Percentiles rank a stretch among this genome's conserved stretches.
phyloP scores from a whole-genome alignment of 78 protist genomes.

The Trichosphaerium sp. region DNA sequence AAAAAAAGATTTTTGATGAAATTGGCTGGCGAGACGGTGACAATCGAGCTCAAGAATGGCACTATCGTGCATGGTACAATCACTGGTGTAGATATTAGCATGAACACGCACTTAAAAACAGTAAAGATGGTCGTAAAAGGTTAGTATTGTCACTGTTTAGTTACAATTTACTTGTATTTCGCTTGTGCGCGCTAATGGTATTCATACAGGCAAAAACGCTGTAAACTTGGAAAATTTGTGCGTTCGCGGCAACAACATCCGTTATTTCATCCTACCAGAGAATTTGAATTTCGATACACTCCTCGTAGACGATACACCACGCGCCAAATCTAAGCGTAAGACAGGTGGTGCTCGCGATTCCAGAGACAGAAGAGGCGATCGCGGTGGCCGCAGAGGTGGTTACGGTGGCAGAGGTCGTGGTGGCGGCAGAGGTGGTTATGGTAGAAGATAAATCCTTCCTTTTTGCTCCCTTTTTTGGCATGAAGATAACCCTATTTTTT shows the following conservation, averaged over 20 bases:
- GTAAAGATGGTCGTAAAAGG: slow-evolving; percentile 83
- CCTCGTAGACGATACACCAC: slow-evolving; percentile 88
- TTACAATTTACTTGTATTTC: too few relatives aligned
- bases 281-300: slow-evolving; percentile 84
- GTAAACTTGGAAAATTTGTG: slow-evolving; percentile 71
- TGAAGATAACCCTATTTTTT: too few relatives aligned
- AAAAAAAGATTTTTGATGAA: slow-evolving; percentile 84
- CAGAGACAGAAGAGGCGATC: slow-evolving; percentile 20
- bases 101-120: slow-evolving; percentile 90
- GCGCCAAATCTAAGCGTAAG: slow-evolving; percentile 40
- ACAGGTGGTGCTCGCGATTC: slow-evolving; percentile 29
- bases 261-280: slow-evolving; percentile 92
- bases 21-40: slow-evolving; percentile 89
- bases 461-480: too few relatives aligned
- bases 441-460: too few relatives aligned
- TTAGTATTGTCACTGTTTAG: too few relatives aligned
- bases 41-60: slow-evolving; percentile 96
- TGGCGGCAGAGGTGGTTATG: slow-evolving; percentile 5
- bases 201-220: slow-evolving; percentile 87
- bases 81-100: slow-evolving; percentile 81
- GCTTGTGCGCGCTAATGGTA: too few relatives aligned
- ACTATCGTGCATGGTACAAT: slow-evolving; percentile 90
- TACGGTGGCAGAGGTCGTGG: slow-evolving; percentile 27
- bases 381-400: slow-evolving; percentile 19
- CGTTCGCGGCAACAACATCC: slow-evolving; percentile 94